phyloP scores from a whole-genome alignment of 2,329 filamentous ascomycete species.

The Aspergillus neotritici region DNA sequence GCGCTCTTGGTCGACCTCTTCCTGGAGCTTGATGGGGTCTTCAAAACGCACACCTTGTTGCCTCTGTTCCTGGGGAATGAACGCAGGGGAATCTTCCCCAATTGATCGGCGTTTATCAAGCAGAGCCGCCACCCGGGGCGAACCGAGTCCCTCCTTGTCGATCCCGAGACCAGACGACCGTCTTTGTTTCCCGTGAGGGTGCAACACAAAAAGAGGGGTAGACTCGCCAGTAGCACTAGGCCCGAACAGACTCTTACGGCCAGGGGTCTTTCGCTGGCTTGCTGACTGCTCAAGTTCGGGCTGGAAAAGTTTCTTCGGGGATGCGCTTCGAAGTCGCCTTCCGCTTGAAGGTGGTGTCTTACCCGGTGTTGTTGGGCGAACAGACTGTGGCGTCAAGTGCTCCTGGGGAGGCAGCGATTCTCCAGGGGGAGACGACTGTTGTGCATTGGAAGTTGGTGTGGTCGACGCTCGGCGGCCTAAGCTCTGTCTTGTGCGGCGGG shows the following conservation, averaged over 20 bases:
- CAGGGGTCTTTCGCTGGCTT: slow-evolving; percentile 32
- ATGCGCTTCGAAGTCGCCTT: slow-evolving; percentile 42
- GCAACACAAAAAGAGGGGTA: slow-evolving; percentile 61
- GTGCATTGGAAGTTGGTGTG: slow-evolving; percentile 38
- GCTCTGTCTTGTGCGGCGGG: slow-evolving; percentile 44
- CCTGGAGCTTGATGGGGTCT: slow-evolving; percentile 58
- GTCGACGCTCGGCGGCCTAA: slow-evolving; percentile 39
- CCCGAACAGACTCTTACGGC: slow-evolving; percentile 48
- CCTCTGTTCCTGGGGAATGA: slow-evolving; percentile 50
- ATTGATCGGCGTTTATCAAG: slow-evolving; percentile 68
- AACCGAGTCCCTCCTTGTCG: slow-evolving; percentile 66
- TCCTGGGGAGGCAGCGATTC: slow-evolving; percentile 36
- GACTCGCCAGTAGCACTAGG: slow-evolving; percentile 51
- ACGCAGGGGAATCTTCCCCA: slow-evolving; percentile 59
- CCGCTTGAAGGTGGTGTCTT: slow-evolving; percentile 48
- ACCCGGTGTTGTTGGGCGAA: slow-evolving; percentile 44
- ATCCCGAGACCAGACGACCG: slow-evolving; percentile 63
- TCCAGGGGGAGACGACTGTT: slow-evolving; percentile 37
- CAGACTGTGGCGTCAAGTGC: slow-evolving; percentile 41
- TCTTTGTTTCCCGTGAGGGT: slow-evolving; percentile 48
- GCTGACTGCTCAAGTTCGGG: slow-evolving; percentile 37
- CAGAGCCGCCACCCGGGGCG: slow-evolving; percentile 65
- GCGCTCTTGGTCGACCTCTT: slow-evolving; percentile 58
- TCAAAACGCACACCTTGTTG: slow-evolving; percentile 55
- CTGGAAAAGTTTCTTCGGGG: slow-evolving; percentile 46